Evolutionary conservation across 345 rosid genomes (phyloP).

Genomic region (Fremontodendron californicum): DNA sequence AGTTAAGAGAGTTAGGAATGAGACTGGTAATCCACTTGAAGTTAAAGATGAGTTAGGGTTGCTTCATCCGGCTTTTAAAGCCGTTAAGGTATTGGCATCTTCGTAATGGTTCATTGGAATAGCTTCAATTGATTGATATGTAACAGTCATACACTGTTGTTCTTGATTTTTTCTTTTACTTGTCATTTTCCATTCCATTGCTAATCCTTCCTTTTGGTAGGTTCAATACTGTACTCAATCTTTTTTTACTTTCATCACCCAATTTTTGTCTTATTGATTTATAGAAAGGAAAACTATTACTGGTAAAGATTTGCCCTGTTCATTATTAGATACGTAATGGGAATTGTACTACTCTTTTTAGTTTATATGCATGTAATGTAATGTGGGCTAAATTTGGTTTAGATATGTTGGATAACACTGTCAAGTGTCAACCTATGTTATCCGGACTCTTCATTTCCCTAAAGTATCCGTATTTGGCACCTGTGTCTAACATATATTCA

Average conservation of each 20-base stretch:
- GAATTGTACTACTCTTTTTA: neutral
- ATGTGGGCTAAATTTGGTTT: too few species aligned
- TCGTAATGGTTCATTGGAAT: neutral
- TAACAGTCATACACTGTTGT: neutral
- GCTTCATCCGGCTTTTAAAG: conserved; percentile 41
- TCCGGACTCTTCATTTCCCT: too few species aligned
- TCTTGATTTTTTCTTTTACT: neutral
- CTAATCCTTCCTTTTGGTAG: neutral
- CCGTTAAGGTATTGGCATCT: conserved; percentile 30
- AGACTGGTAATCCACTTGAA: conserved; percentile 41
- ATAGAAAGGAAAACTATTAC: neutral
- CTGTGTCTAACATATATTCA: too few species aligned
- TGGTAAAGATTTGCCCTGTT: neutral
- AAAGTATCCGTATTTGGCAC: too few species aligned
- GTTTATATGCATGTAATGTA: too few species aligned
- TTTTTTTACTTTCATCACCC: too few species aligned
- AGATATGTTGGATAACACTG: too few species aligned
- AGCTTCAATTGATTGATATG: neutral
- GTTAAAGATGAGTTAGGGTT: conserved; percentile 41
- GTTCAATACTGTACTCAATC: neutral
- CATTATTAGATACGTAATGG: neutral
- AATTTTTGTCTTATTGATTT: neutral
- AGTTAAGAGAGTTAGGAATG: conserved; percentile 51
- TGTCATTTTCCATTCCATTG: neutral
- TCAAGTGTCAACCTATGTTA: too few species aligned